Evolutionary conservation across 2,329 filamentous ascomycete genomes (phyloP).

Genomic region (Diaporthe ampelina): DNA sequence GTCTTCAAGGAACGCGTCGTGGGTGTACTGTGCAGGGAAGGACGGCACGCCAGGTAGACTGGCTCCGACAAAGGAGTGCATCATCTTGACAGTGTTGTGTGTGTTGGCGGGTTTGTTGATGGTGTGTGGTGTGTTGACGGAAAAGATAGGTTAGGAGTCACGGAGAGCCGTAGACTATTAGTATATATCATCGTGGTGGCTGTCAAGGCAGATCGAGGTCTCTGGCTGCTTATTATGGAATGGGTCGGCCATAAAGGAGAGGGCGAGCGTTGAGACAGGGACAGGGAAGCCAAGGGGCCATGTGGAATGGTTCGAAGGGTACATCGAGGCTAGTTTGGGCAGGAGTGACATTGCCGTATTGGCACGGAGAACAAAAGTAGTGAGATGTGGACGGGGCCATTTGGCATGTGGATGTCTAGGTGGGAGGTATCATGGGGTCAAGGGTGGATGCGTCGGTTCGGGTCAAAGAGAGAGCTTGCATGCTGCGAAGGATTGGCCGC

Average conservation of each 20-base stretch:
- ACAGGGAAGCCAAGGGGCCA: slow-evolving; percentile 41
- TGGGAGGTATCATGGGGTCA: slow-evolving; percentile 42
- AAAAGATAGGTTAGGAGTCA: neutral
- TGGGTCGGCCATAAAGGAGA: slow-evolving; percentile 40
- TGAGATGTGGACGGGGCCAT: slow-evolving; percentile 49
- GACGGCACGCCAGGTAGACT: slow-evolving; percentile 48
- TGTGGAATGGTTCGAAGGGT: slow-evolving; percentile 44
- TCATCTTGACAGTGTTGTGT: slow-evolving; percentile 42
- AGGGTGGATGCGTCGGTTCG: slow-evolving; percentile 47
- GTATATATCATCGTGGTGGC: slow-evolving; percentile 40
- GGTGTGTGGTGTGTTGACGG: slow-evolving; percentile 21
- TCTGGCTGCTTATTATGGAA: slow-evolving; percentile 43
- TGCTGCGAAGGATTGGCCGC: slow-evolving; percentile 47
- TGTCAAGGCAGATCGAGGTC: slow-evolving; percentile 39
- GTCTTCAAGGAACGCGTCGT: slow-evolving; percentile 64
- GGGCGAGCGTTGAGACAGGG: slow-evolving; percentile 43
- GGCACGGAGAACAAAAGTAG: slow-evolving; percentile 49
- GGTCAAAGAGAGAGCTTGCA: slow-evolving; percentile 49
- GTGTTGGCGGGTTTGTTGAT: slow-evolving; percentile 22
- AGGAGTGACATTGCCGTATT: slow-evolving; percentile 47
- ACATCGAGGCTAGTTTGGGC: slow-evolving; percentile 48
- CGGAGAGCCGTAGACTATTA: slow-evolving; percentile 39
- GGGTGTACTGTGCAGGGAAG: slow-evolving; percentile 50
- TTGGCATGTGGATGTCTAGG: slow-evolving; percentile 50
- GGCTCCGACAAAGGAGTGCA: slow-evolving; percentile 53